Base-by-base conservation (phyloP, 1,139 yeast genomes). In the Scheffersomyces illinoinensis region DNA sequence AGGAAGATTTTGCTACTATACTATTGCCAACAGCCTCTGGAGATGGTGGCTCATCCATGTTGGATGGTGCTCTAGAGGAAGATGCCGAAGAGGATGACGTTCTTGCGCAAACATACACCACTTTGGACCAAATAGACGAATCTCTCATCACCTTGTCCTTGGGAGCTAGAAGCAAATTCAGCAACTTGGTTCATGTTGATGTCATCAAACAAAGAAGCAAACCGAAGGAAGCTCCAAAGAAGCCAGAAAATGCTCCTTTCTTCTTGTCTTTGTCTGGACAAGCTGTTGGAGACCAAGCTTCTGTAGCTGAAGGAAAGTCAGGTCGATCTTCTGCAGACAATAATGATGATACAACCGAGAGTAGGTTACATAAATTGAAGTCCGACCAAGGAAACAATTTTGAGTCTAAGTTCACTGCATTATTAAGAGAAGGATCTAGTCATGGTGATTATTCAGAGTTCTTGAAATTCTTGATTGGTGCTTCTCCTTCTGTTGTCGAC, bases 141-240 rank as follows among this genome's bases (percentile, higher is more conserved):
- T 79, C 81, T 2, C 77, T 95, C 60, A 76, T 91, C 23, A 92
- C 99, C 0, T 82, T 96, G 57, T 89, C 96, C 2, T 68, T 85
- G 51, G 89, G 90, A 4, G 91, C 98, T 20, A 85, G 95, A 67
- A 83, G 85, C 58, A 93, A 91, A 71, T 90, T 90, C 78, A 86
- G 84, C 62, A 92, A 97, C 2, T 76, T 96, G 56, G 76, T 91
- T 53, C 89, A 95, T 70, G 76, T 96, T 66, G 98, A 96, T 66
- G 85, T 88, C 5, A 93, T 96, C 65, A 91, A 87, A 68, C 86
- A 85, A 71, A 85, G 98, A 67, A 93, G 93, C 70, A 95, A 91
- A 73, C 98, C 99, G 10, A 88, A 80, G 60, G 98, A 92, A 69
- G 90, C 96, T 0, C 91, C 96, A 26, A 91, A 91, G 78, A 92